Evolutionary conservation across 257 asterid genomes (phyloP).

Genomic region (Solanum paucissectum): DNA sequence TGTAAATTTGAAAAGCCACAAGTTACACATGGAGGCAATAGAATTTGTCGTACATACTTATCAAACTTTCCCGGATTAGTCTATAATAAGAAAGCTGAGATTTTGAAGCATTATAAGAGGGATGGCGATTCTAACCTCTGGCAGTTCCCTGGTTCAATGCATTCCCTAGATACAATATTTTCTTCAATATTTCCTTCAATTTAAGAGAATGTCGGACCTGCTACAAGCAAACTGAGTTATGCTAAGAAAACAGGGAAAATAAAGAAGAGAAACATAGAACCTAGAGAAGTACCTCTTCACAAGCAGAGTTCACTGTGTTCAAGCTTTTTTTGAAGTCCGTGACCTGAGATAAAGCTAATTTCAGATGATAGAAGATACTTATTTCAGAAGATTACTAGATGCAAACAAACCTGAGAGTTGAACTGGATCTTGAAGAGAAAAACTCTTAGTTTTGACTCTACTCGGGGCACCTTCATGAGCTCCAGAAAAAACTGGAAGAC

Average conservation of each 20-base stretch:
- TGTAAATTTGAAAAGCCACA: neutral
- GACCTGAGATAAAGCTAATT: conserved; percentile 34
- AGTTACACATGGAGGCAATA: neutral
- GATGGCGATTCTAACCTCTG: conserved; percentile 50
- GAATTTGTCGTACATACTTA: neutral
- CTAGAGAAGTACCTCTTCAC: conserved; percentile 75
- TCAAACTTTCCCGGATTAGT: neutral
- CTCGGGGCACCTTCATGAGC: conserved; percentile 99
- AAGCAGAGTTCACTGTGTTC: conserved; percentile 74
- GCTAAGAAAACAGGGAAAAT: neutral
- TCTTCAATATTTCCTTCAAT: conserved; percentile 90
- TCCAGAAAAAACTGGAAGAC: conserved; percentile 87
- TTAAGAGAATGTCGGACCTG: conserved; percentile 87
- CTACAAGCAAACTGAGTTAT: conserved; percentile 10
- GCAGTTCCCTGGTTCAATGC: conserved; percentile 98
- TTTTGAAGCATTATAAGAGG: neutral
- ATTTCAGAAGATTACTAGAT: conserved; percentile 8
- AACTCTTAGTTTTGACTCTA: conserved; percentile 90
- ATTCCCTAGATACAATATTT: conserved; percentile 79
- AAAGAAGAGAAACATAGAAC: neutral
- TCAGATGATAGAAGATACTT: conserved; percentile 12
- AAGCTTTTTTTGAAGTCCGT: conserved; percentile 77
- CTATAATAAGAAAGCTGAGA: neutral
- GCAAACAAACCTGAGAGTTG: conserved; percentile 68
- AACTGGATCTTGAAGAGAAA: conserved; percentile 96